A percentile compares a stretch with the other conserved stretches of the same genome.
phyloP scores from a whole-genome alignment of 768 basidiomycete genomes.

The Boletus rufocinnamomeus region DNA sequence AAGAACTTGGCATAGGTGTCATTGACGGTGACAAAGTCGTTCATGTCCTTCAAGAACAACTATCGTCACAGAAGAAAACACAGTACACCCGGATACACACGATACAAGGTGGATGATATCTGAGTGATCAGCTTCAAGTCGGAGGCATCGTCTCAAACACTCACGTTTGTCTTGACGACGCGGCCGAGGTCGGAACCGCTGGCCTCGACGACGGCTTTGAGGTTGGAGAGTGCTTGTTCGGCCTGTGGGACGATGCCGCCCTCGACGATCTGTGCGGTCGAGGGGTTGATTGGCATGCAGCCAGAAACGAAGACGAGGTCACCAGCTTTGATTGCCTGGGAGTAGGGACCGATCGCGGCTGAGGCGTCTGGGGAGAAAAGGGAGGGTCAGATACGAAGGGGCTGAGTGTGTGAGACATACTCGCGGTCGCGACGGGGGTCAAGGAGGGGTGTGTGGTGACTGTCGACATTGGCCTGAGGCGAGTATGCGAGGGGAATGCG shows the following conservation, averaged over 20 bases:
- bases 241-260: constrained; percentile 48
- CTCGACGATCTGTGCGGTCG: constrained; percentile 48
- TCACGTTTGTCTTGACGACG: constrained; percentile 89
- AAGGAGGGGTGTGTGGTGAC: constrained; percentile 43
- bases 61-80: constrained; percentile 28
- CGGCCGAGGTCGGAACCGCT: constrained; percentile 76
- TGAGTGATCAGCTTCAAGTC: not conserved
- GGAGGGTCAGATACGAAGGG: not conserved
- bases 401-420: constrained; percentile 6
- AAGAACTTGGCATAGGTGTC: constrained; percentile 82
- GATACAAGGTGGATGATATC: not conserved
- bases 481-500: not conserved
- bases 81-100: not conserved
- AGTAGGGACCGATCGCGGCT: constrained; percentile 83
- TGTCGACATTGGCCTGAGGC: constrained; percentile 28
- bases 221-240: constrained; percentile 81
- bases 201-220: constrained; percentile 80
- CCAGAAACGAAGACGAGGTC: constrained; percentile 90
- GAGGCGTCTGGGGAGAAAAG: constrained; percentile 58
- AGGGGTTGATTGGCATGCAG: constrained; percentile 80
- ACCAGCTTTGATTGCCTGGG: constrained; percentile 81
- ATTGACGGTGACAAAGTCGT: constrained; percentile 86
- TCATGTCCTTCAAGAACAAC: constrained; percentile 93
- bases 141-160: constrained; percentile 28
- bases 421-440: constrained; percentile 36